Base-by-base conservation (phyloP, 129 eudicot genomes). In the Oenanthe sinensis region DNA sequence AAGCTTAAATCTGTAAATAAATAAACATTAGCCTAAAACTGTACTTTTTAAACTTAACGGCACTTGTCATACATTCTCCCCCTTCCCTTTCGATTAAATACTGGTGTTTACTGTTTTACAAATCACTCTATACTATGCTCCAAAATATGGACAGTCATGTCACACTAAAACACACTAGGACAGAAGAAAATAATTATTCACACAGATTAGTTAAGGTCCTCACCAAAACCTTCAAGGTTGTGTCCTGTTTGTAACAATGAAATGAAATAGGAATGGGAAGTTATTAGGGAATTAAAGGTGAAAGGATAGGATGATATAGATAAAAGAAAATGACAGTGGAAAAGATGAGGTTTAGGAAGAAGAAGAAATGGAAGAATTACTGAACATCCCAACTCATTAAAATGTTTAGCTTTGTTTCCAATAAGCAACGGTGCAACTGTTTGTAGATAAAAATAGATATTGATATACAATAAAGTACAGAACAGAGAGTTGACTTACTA, bases 401-500 rank as follows among this genome's bases (percentile, higher is more conserved):
- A 67, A 10, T 67, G 17, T 19, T 16, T 14, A 3, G 4, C 43
- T 26, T 30, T 67, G 42, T 15, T 30, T 67, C 42, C 43, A 4
- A 30, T 30, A 67, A 22, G 65, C 40, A 67, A 30, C 43, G 12
- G 30, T 5, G 20, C 13, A 67, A 67, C 4, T 46, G 47, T 43
- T 20, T 72, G 19, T 10, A n/a, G 26, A 72, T 42, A 22, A 13
- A 22, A 43, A 20, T 8, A 39, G 26, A 22, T 22, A 42, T 40
- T 3, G 3, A 40, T 36, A 75, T 26, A 75, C 6, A 4, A 75
- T 48, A 24, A 30, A 49, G 10, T 55, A 33, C 24, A 30, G 44
- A 50, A 15, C 63, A 72, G 11, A 39, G 14, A 71, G n/a, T 15
- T 24, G 42, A 45, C 30, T 45, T 85, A 85, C 92, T 84, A 81